phyloP scores from a whole-genome alignment of 2,329 filamentous ascomycete species.

The Cytospora piceicola region DNA sequence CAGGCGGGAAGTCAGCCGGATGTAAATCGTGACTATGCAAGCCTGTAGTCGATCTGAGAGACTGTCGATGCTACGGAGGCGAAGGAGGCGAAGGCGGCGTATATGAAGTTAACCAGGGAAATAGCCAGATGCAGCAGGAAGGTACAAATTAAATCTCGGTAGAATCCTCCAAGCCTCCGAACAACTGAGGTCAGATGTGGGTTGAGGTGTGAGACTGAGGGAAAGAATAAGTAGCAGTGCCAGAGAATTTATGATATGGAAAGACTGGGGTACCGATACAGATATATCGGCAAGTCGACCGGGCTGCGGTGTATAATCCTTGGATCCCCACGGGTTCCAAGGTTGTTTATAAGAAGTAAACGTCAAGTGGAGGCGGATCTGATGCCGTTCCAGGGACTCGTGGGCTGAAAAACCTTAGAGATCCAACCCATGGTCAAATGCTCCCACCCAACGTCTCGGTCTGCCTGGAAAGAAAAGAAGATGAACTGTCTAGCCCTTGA shows the following conservation, averaged over 20 bases:
- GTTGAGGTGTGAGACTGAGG: slow-evolving; percentile 9
- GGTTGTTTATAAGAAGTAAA: slow-evolving; percentile 4
- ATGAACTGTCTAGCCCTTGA: slow-evolving; percentile 18
- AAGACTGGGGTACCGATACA: slow-evolving; percentile 19
- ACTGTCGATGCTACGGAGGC: not conserved
- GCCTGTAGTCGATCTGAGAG: not conserved
- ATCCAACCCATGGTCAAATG: not conserved
- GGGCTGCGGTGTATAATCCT: slow-evolving; percentile 12
- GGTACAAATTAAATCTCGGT: slow-evolving; percentile 7
- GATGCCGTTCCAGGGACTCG: not conserved
- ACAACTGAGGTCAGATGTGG: not conserved
- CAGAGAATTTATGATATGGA: slow-evolving; percentile 9
- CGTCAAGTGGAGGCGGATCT: slow-evolving; percentile 5
- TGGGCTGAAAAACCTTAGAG: not conserved
- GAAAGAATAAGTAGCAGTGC: slow-evolving; percentile 10
- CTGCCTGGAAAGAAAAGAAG: slow-evolving; percentile 11
- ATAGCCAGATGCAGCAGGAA: not conserved
- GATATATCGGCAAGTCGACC: slow-evolving; percentile 20
- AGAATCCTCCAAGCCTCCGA: slow-evolving; percentile 1
- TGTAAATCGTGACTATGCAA: not conserved
- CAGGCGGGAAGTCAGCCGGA: not conserved
- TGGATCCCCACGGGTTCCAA: slow-evolving; percentile 18
- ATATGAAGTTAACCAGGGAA: slow-evolving; percentile 10
- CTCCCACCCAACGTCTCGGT: not conserved
- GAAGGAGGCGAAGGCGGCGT: slow-evolving; percentile 20